Conservation (phyloP, 1,284 basidiomycete genomes). For the Ceratobasidium sp. region DNA sequence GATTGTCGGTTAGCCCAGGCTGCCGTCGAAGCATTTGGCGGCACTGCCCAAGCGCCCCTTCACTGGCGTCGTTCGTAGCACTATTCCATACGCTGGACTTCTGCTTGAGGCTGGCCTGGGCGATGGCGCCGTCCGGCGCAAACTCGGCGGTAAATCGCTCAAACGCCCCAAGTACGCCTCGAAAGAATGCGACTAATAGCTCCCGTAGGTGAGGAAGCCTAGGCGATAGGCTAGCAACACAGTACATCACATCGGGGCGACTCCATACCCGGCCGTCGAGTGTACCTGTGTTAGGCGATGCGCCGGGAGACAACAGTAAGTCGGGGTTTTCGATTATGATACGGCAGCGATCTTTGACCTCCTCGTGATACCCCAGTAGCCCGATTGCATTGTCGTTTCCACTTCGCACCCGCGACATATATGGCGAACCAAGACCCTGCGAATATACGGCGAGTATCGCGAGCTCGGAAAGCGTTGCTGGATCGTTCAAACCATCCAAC, state of each 20-base stretch:
- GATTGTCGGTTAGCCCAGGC: slow-evolving; percentile 21
- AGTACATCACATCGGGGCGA: slow-evolving; percentile 9
- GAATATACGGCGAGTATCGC: slow-evolving; percentile 56
- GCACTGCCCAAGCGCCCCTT: slow-evolving; percentile 39
- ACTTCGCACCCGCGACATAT: slow-evolving; percentile 53
- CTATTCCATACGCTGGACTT: slow-evolving; percentile 7
- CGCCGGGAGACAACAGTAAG: slow-evolving; percentile 19
- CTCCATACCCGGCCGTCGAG: slow-evolving; percentile 2
- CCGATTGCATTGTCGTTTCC: slow-evolving; percentile 48
- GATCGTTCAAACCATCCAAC: slow-evolving; percentile 54
- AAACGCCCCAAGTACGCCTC: slow-evolving; percentile 13
- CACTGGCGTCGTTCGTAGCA: slow-evolving; percentile 40
- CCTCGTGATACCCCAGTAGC: slow-evolving; percentile 34
- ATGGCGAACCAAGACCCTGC: slow-evolving; percentile 55
- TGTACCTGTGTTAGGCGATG: slow-evolving; percentile 1
- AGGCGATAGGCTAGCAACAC: background rate
- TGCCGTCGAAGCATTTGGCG: slow-evolving; percentile 25
- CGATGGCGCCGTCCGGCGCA: slow-evolving; percentile 6
- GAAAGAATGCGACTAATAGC: slow-evolving; percentile 24
- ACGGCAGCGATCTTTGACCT: slow-evolving; percentile 26
- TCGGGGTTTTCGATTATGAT: slow-evolving; percentile 35
- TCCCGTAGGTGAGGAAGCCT: slow-evolving; percentile 20
- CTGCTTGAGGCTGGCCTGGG: slow-evolving; percentile 13
- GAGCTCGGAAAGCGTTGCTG: slow-evolving; percentile 58
- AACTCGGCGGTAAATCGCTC: slow-evolving; percentile 44